Evolutionary conservation across 495 filamentous ascomycete genomes (phyloP), one percentile per base, ranked within the genome.

Genomic region (Trichoderma erinaceum): DNA sequence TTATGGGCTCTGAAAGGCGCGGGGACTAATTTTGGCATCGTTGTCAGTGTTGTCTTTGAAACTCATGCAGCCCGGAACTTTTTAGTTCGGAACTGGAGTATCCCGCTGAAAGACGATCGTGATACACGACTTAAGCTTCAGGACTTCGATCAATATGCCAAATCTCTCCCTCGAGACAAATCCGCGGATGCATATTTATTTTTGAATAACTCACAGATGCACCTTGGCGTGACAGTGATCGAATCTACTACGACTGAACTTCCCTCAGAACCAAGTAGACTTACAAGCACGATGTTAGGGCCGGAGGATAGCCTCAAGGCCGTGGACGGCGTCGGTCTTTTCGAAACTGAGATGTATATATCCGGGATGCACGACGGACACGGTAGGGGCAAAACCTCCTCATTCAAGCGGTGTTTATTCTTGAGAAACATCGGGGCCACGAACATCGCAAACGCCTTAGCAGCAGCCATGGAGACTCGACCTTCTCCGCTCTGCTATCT

Each of bases 371-470:
- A 88, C 66, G 83, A 83, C 63, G 86, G 85, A 25, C 86, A 88
- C 69, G 80, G 80, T 66, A 74, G 80, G 25, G 80, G 79, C 73
- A 87, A 86, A 74, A 88, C 85, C 1, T 87, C 82, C 65, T 82
- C 86, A 21, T 88, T 89, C 79, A 88, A 88, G 78, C 81, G 86
- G 75, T 88, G 86, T 74, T 64, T 88, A 70, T 88, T 88, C 71
- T 77, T 89, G 52, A 85, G 84, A 70, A 0, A 71, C 68, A 83
- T 88, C 67, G 81, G 79, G 77, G 68, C 64, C 76, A 67, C 29
- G 23, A 70, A 74, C 64, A 63, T 88, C 29, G 71, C 73, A 41
- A 69, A 78, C 5, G 66, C 67, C 21, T 76, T 87, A 65, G 68
- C 84, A 44, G 69, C 70, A 41, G 83, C 85, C 25, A 35, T 88